A percentile compares a stretch with the other conserved stretches of the same genome.
phyloP scores from a whole-genome alignment of 768 basidiomycete species.

The Lentinus tigrinus region DNA sequence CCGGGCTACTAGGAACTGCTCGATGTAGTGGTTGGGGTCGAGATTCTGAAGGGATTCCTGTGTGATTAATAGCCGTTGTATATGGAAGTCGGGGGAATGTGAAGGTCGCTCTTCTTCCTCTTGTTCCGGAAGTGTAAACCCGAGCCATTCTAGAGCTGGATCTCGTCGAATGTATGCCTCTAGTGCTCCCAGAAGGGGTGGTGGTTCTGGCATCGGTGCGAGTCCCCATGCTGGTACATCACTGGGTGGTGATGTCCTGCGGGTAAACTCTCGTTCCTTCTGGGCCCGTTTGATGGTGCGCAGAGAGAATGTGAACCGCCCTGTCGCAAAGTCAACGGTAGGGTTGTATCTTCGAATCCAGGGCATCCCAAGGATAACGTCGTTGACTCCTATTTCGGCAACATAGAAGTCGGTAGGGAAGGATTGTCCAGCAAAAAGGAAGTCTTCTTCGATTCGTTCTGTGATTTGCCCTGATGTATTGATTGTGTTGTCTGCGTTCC shows the following conservation, averaged over 20 bases:
- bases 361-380: background rate
- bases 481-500: background rate
- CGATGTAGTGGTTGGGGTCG: background rate
- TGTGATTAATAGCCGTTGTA: too few relatives aligned
- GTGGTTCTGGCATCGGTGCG: too few relatives aligned
- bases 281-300: background rate
- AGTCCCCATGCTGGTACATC: too few relatives aligned
- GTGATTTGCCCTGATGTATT: background rate
- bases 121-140: too few relatives aligned
- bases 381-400: background rate
- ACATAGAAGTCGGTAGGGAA: background rate
- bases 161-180: too few relatives aligned
- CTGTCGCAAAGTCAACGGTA: background rate
- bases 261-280: background rate
- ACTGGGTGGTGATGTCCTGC: too few relatives aligned
- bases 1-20: background rate
- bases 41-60: too few relatives aligned
- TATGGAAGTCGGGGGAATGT: too few relatives aligned
- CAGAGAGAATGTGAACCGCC: background rate
- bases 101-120: too few relatives aligned
- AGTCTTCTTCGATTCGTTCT: background rate
- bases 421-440: background rate
- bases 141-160: too few relatives aligned
- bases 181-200: too few relatives aligned
- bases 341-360: background rate